These are phyloP conservation scores for Chloromonas sp. DNA, from an alignment of 163 green algal genomes.

Conservation along the genomic window DNA sequence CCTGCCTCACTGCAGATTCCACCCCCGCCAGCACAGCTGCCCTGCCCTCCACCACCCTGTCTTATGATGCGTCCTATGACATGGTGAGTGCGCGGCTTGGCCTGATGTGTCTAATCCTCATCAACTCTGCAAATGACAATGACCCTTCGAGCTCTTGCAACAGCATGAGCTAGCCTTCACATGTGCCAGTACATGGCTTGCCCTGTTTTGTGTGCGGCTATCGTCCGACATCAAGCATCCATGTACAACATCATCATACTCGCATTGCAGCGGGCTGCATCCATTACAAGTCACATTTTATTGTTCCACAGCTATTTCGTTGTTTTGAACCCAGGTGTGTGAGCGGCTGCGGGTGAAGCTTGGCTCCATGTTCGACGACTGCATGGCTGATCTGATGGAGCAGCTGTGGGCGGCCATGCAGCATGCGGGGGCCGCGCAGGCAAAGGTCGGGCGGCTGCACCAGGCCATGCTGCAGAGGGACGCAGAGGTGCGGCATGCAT, in stretches of 20 bases:
- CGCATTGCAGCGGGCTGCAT: background rate
- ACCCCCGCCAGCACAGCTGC: too few species aligned
- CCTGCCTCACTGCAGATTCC: too few species aligned
- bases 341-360: background rate
- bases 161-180: too few species aligned
- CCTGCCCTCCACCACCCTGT: too few species aligned
- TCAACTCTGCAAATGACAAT: too few species aligned
- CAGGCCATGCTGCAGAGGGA: background rate
- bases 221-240: background rate
- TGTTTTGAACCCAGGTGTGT: background rate
- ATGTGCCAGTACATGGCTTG: too few species aligned
- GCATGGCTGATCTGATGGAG: background rate
- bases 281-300: background rate
- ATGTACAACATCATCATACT: background rate
- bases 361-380: background rate
- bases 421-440: background rate
- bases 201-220: background rate
- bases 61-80: too few species aligned
- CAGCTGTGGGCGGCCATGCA: slow-evolving; percentile 1
- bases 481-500: background rate
- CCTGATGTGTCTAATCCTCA: too few species aligned
- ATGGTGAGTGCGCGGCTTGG: too few species aligned
- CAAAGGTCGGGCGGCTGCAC: background rate
- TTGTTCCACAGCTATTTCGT: too few species aligned
- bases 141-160: too few species aligned